A percentile compares a stretch with the other conserved stretches of the same genome.
These are phyloP conservation scores for Penicillium roqueforti DNA, from an alignment of 495 filamentous ascomycete genomes.

Conservation along the genomic window DNA sequence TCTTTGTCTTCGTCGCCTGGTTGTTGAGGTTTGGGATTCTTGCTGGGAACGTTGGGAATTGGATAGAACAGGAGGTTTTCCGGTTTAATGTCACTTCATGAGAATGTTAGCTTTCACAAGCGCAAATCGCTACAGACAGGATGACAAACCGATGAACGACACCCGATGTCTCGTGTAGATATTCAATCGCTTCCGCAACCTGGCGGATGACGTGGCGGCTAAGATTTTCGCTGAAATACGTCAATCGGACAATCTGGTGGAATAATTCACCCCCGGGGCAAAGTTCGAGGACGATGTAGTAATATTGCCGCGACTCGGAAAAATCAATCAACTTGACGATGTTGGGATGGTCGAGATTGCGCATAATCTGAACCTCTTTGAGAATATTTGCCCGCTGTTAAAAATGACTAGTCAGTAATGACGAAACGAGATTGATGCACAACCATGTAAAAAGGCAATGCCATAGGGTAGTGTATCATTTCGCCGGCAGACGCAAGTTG, in stretches of 20 bases:
- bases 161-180: constrained; percentile 89
- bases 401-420: constrained; percentile 12
- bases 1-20: constrained; percentile 95
- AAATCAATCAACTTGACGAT: constrained; percentile 92
- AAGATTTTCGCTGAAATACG: constrained; percentile 95
- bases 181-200: constrained; percentile 88
- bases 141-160: constrained; percentile 90
- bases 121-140: too few relatives aligned
- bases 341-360: constrained; percentile 90
- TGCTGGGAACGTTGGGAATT: constrained; percentile 73
- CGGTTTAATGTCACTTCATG: constrained; percentile 88
- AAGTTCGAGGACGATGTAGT: constrained; percentile 94
- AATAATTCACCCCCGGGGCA: constrained; percentile 95
- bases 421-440: not conserved
- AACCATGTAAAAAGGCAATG: not conserved
- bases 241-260: constrained; percentile 96
- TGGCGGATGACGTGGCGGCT: constrained; percentile 91
- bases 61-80: constrained; percentile 95
- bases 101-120: constrained; percentile 10
- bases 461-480: not conserved
- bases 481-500: not conserved
- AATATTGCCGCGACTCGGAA: constrained; percentile 88
- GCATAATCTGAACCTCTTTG: constrained; percentile 99
- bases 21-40: constrained; percentile 67
- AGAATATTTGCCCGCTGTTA: constrained; percentile 88